These are phyloP conservation scores for Neurospora sp. DNA, from an alignment of 2,329 filamentous ascomycete genomes.

Conservation along the genomic window DNA sequence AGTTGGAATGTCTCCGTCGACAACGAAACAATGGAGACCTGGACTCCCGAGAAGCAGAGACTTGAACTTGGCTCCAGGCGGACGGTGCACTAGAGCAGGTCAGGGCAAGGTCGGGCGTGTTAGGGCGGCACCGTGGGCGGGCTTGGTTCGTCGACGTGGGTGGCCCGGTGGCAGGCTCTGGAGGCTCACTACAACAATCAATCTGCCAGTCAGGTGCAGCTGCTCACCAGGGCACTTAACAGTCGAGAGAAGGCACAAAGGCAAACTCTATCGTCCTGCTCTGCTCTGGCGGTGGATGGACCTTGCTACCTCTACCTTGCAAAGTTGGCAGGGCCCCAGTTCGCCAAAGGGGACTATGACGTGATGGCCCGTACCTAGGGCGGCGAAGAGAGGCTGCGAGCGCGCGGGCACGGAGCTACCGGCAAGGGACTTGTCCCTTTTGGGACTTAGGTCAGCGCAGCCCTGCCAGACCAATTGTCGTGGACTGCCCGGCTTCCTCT, in stretches of 20 bases:
- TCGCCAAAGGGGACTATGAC: constrained; percentile 15
- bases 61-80: neutral
- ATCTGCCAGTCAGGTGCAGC: neutral
- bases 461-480: neutral
- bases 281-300: neutral
- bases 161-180: neutral
- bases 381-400: constrained; percentile 4
- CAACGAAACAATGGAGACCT: neutral
- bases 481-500: neutral
- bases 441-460: neutral
- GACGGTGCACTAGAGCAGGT: neutral
- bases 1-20: neutral
- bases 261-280: neutral
- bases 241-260: neutral
- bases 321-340: constrained; percentile 15
- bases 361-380: constrained; percentile 7
- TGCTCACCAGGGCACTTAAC: neutral
- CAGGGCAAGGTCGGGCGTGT: neutral
- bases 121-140: neutral
- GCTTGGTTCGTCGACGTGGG: neutral
- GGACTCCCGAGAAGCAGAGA: neutral
- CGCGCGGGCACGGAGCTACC: constrained; percentile 1
- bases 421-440: neutral
- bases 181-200: neutral
- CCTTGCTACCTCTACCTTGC: neutral